A percentile compares a stretch with the other conserved stretches of the same genome.
Conservation (phyloP, 345 rosid genomes). For the Citropsis articulata region DNA sequence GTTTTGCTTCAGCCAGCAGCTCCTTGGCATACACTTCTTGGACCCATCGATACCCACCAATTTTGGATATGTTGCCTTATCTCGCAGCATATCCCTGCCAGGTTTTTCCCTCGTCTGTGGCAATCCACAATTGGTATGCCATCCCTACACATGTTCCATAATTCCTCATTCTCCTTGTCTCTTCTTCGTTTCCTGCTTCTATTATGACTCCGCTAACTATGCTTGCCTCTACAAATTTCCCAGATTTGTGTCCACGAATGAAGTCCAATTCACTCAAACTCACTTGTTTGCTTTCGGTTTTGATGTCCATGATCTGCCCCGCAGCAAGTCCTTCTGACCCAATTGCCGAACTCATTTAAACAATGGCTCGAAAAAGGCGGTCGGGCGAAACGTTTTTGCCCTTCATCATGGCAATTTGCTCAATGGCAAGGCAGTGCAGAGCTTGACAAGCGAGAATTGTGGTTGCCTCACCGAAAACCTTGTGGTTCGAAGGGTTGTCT, state of each 20-base stretch:
- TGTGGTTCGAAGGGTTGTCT: no score
- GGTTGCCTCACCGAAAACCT: no score
- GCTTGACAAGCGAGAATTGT: slow-evolving; percentile 33
- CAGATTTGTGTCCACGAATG: slow-evolving; percentile 36
- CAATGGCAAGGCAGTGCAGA: slow-evolving; percentile 34
- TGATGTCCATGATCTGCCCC: slow-evolving; percentile 46
- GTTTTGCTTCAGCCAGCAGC: no score
- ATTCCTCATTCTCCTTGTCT: slow-evolving; percentile 26
- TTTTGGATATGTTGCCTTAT: no score
- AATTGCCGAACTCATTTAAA: slow-evolving; percentile 16
- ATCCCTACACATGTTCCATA: not conserved
- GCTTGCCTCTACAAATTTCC: slow-evolving; percentile 31
- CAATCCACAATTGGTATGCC: slow-evolving; percentile 7
- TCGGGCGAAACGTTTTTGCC: not conserved
- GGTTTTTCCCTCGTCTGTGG: no score
- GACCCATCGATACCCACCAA: no score
- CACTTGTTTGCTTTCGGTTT: slow-evolving; percentile 32
- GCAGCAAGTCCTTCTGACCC: slow-evolving; percentile 54
- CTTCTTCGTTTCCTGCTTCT: slow-evolving; percentile 17
- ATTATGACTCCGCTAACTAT: slow-evolving; percentile 25
- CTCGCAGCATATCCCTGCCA: no score
- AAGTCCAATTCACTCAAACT: slow-evolving; percentile 21
- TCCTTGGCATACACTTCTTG: no score
- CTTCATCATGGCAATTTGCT: no score
- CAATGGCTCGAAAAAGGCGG: slow-evolving; percentile 25